Percentiles rank a stretch among this genome's conserved stretches.
Evolutionary conservation across 2,329 filamentous ascomycete genomes (phyloP).

Genomic region (Pseudopyrenochaeta lycopersici): DNA sequence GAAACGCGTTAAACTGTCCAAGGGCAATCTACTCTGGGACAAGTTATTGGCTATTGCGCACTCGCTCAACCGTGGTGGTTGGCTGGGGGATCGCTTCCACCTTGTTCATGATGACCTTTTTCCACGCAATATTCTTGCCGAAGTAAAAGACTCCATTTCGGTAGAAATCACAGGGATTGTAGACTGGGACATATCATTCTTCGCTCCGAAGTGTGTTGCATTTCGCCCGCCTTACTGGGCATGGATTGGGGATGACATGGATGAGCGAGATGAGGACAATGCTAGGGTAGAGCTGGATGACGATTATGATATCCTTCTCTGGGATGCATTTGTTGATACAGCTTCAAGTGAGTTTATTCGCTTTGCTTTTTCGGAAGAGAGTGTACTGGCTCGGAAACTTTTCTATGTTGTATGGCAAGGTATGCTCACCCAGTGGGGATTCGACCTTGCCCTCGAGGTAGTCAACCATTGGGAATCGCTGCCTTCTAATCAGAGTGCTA

Average conservation of each 20-base stretch:
- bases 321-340: neutral
- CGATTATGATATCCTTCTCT: neutral
- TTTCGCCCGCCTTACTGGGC: constrained; percentile 7
- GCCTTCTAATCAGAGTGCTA: no score
- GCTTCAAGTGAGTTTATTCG: neutral
- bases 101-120: constrained; percentile 37
- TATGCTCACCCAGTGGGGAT: neutral
- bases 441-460: neutral
- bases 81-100: constrained; percentile 8
- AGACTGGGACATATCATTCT: constrained; percentile 44
- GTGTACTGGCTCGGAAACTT: constrained; percentile 2
- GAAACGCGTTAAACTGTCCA: neutral
- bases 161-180: constrained; percentile 32
- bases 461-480: constrained; percentile 1
- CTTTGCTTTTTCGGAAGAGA: neutral
- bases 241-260: neutral
- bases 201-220: constrained; percentile 39
- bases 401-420: neutral
- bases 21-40: neutral
- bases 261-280: constrained; percentile 6
- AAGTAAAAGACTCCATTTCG: neutral
- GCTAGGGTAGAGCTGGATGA: neutral
- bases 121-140: constrained; percentile 40
- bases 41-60: neutral
- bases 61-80: neutral